Evolutionary conservation across 2,329 filamentous ascomycete species (phyloP).

Genomic region (Rhinocladiella mackenziei): DNA sequence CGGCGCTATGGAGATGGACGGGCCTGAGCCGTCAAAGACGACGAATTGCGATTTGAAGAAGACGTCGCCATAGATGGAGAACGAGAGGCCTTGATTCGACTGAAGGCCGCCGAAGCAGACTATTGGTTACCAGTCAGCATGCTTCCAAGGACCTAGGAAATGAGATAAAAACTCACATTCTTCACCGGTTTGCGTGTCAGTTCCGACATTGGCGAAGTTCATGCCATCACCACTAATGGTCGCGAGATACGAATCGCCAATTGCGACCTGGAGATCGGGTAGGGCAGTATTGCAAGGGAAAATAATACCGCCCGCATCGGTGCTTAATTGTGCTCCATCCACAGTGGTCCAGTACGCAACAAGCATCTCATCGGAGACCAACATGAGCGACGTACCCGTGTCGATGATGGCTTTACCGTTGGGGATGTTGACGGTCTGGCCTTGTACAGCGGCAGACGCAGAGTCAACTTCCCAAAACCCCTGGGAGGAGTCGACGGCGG

Average conservation of each 20-base stretch:
- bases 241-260: conserved; percentile 49
- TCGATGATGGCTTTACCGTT: conserved; percentile 57
- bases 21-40: conserved; percentile 55
- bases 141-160: background rate
- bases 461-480: conserved; percentile 69
- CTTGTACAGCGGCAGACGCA: conserved; percentile 54
- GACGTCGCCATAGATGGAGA: conserved; percentile 59
- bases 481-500: conserved; percentile 55
- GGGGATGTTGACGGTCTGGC: conserved; percentile 34
- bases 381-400: conserved; percentile 65
- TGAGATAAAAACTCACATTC: conserved; percentile 36
- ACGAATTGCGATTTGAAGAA: conserved; percentile 59
- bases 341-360: conserved; percentile 58
- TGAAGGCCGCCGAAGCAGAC: conserved; percentile 59
- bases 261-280: conserved; percentile 54
- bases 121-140: conserved; percentile 21
- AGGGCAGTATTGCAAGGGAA: conserved; percentile 54
- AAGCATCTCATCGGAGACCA: conserved; percentile 56
- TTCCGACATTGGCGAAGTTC: conserved; percentile 52
- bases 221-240: conserved; percentile 55
- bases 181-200: conserved; percentile 40
- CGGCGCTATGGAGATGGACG: conserved; percentile 51
- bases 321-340: conserved; percentile 47
- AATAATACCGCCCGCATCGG: conserved; percentile 47
- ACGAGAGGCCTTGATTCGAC: conserved; percentile 52